Evolutionary conservation across 164 flowering plant species (phyloP).

Genomic region (Akebia trifoliata): DNA sequence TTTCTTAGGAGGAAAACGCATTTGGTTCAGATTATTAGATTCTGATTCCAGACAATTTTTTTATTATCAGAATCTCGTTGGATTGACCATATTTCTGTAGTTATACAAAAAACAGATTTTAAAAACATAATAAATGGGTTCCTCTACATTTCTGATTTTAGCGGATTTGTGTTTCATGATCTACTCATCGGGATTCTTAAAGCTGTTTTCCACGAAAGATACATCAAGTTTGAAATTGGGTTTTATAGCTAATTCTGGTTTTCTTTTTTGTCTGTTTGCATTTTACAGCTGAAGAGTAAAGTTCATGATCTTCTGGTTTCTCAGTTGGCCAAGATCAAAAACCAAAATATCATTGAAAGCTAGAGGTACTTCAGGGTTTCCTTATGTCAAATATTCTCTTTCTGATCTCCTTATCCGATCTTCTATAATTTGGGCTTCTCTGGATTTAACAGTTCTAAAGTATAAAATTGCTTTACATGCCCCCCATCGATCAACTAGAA

Average conservation of each 20-base stretch:
- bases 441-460: neutral
- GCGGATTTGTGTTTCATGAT: neutral
- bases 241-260: neutral
- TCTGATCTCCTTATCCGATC: neutral
- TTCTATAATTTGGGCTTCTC: neutral
- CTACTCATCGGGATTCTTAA: neutral
- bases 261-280: neutral
- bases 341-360: slow-evolving; percentile 13
- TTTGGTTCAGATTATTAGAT: too few species aligned
- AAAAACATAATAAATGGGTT: too few species aligned
- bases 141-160: too few species aligned
- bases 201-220: neutral
- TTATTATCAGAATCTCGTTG: neutral
- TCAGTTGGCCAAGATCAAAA: slow-evolving; percentile 50
- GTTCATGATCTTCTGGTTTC: slow-evolving; percentile 58
- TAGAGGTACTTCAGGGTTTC: neutral
- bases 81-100: too few species aligned
- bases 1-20: too few species aligned
- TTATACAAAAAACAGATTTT: too few species aligned
- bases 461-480: neutral
- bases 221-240: neutral
- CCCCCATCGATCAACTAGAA: neutral
- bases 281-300: slow-evolving; percentile 55
- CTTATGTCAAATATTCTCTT: neutral
- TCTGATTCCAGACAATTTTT: too few species aligned